Base-by-base conservation (phyloP, 2,329 filamentous ascomycete species). In the Didymella pomorum region DNA sequence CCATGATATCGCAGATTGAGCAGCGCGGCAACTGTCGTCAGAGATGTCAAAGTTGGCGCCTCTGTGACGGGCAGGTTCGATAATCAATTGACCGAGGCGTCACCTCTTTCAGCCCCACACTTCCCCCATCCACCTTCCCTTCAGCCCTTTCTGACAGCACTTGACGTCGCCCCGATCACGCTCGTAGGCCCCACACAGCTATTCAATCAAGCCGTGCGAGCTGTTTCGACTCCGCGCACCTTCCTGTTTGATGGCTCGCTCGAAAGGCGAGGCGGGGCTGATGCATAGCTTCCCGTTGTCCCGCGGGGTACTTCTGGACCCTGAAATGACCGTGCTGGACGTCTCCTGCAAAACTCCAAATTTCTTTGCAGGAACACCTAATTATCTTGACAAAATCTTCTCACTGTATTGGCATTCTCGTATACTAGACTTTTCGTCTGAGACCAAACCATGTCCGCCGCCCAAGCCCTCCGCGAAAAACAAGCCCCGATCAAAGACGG, bases 401-500 rank as follows among this genome's bases (percentile, higher is more conserved):
- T 18, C 33, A 10, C 9, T 18, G 6, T 18, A 37, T 12, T 18
- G 4, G 2, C 3, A 9, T 23, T 18, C 7, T 26, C 2, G 12
- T 12, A 8, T 5, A 12, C 3, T 18, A 4, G 21, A 5, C n/a
- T 8, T 3, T 25, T 14, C 4, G 9, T 33, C 23, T n/a, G 2
- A 20, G 7, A 10, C n/a, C n/a, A 11, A 28, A 52, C 7, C 50
- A 74, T 74, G 72, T 67, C 71, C 25, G 52, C 59, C 33, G 63
- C 71, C 12, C 66, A 71, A 64, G 62, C 76, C 33, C 79, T 83
- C 49, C 79, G 81, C 64, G 74, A 75, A 48, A 80, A 78, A 58
- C 81, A 83, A 73, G 80, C 79, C 11, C 81, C 81, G 12, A 77
- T 83, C 52, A 83, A 83, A 69, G 76, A 79, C 14, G 61, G 67